Base-by-base conservation (phyloP, 2,329 filamentous ascomycete species). In the Colletotrichum musae region DNA sequence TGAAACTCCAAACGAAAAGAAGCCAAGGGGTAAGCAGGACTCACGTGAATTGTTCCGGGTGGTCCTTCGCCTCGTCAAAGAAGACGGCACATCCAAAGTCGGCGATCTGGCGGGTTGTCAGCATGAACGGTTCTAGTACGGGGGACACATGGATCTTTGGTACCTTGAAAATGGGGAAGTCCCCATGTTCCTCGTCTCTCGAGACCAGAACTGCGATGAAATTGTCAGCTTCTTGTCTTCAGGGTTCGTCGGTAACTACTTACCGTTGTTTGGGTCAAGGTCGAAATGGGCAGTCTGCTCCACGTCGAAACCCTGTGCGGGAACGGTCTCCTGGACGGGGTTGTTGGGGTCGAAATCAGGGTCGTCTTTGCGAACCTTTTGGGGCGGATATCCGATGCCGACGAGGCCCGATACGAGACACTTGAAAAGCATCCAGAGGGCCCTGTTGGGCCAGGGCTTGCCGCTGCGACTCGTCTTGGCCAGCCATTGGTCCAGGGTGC, bases 241-340 rank as follows among this genome's bases (percentile, higher is more conserved):
- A 28, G 21, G 16, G 3, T 7, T 0, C 18, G 39, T 3, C 5
- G n/a, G 3, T 2, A 5, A n/a, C 1, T 4, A 66, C 72, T 24
- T 73, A 79, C 78, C 70, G 32, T 80, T 80, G 2, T 70, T 50
- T 48, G 74, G 73, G 54, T 80, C 78, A 5, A 69, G 62, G 24
- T 69, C 67, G 24, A 69, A 69, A 36, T 69, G 67, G 15, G 26
- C 45, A 1, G 70, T 64, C n/a, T 73, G 58, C 6, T 68, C 39
- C 4, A 72, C 36, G 28, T 74, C 68, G 2, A 43, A 32, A 1
- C 59, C 4, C 15, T 54, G 12, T 6, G 57, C 13, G n/a, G 70
- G 70, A 18, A 70, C 48, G 16, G 56, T 32, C n/a, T 64, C 66
- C 5, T 69, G 56, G 12, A 66, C 52, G 51, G 56, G 56, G 4